Conservation (phyloP, 257 asterid genomes). For the Solanum virginianum region DNA sequence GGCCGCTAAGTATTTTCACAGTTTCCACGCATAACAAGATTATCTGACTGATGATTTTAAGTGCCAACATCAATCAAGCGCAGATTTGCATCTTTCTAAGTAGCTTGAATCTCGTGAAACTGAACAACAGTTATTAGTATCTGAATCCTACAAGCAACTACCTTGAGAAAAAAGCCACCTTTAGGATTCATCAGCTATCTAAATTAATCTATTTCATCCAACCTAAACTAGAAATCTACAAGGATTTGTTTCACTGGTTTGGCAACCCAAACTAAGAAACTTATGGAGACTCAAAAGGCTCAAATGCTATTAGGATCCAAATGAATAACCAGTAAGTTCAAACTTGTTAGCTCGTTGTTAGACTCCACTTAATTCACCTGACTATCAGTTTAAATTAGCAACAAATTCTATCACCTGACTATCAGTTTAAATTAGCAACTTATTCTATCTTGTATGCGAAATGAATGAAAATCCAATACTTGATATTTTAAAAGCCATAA, state of each 20-base stretch:
- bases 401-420: not conserved
- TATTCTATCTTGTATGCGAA: not conserved
- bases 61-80: not conserved
- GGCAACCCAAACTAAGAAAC: not conserved
- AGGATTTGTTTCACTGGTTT: not conserved
- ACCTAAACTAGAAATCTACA: not conserved
- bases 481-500: not conserved
- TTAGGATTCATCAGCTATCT: not conserved
- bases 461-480: not conserved
- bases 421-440: not conserved
- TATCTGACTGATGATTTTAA: not conserved
- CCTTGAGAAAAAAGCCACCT: not conserved
- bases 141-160: not conserved
- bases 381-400: not conserved
- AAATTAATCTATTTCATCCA: not conserved
- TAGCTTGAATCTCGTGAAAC: not conserved
- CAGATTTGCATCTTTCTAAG: not conserved
- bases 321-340: not conserved
- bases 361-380: not conserved
- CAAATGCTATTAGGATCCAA: not conserved
- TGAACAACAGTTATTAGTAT: not conserved
- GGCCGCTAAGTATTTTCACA: not conserved
- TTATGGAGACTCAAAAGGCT: not conserved
- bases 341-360: not conserved
- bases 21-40: not conserved